Percentiles rank a stretch among this genome's conserved stretches.
These are phyloP conservation scores for Olyra latifolia DNA, from an alignment of 176 grass and related monocot genomes.

Conservation along the genomic window DNA sequence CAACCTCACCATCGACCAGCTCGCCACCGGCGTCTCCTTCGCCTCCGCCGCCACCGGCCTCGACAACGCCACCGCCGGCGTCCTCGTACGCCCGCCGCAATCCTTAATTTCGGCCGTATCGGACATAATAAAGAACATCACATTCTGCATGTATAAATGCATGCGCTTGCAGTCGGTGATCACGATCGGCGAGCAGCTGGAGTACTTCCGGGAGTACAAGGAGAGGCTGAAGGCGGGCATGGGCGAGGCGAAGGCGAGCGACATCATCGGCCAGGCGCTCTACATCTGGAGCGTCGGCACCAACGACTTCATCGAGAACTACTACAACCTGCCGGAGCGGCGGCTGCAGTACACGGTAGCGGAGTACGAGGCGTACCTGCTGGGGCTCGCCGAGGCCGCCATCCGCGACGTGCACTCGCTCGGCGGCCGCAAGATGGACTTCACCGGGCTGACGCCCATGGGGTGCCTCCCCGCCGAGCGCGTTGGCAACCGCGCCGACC, in stretches of 20 bases:
- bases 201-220: conserved; percentile 71
- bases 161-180: no score
- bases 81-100: conserved; percentile 39
- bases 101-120: no score
- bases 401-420: conserved; percentile 41
- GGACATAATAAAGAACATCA: no score
- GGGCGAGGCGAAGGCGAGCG: conserved; percentile 29
- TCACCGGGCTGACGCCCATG: conserved; percentile 52
- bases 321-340: conserved; percentile 44
- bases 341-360: conserved; percentile 41
- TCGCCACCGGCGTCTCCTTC: conserved; percentile 66
- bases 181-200: conserved; percentile 52
- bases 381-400: conserved; percentile 37
- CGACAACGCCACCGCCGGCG: conserved; percentile 49
- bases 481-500: conserved; percentile 27
- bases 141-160: no score
- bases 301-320: conserved; percentile 93
- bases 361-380: conserved; percentile 46
- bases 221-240: conserved; percentile 33
- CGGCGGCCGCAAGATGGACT: conserved; percentile 55
- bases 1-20: conserved; percentile 37
- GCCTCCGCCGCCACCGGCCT: conserved; percentile 75
- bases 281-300: conserved; percentile 78
- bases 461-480: conserved; percentile 55
- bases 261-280: conserved; percentile 48